Evolutionary conservation across 768 basidiomycete species (phyloP).

Genomic region (Boletus sp.): DNA sequence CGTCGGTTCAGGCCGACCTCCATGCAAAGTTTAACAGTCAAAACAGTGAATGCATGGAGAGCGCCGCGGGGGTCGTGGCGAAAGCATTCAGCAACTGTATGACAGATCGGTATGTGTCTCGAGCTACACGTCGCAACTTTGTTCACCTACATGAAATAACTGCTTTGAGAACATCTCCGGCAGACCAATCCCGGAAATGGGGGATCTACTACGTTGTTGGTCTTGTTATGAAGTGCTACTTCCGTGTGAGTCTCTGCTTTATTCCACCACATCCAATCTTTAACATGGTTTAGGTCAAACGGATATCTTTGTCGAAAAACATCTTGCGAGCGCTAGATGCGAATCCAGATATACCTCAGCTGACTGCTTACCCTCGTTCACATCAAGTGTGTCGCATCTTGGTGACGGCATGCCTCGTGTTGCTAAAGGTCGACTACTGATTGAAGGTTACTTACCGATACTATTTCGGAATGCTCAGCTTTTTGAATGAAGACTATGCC

Average conservation of each 20-base stretch:
- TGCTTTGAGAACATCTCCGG: slow-evolving; percentile 54
- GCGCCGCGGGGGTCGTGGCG: slow-evolving; percentile 79
- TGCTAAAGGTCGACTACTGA: slow-evolving; percentile 16
- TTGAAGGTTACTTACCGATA: slow-evolving; percentile 87
- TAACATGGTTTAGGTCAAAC: slow-evolving; percentile 60
- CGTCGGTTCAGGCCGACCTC: slow-evolving; percentile 50
- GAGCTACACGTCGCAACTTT: neutral
- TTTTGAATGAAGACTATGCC: slow-evolving; percentile 86
- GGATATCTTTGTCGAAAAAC: slow-evolving; percentile 89
- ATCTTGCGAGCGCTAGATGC: slow-evolving; percentile 86
- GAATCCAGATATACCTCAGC: slow-evolving; percentile 78
- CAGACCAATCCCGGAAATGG: slow-evolving; percentile 80
- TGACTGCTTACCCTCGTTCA: slow-evolving; percentile 72
- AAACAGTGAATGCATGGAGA: slow-evolving; percentile 72
- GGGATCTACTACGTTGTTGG: slow-evolving; percentile 91
- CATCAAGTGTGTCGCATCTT: slow-evolving; percentile 62
- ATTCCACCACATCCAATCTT: neutral
- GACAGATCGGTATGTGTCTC: slow-evolving; percentile 61
- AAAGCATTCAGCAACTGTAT: slow-evolving; percentile 90
- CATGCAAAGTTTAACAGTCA: slow-evolving; percentile 55
- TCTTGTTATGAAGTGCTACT: slow-evolving; percentile 90
- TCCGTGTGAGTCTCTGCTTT: slow-evolving; percentile 57
- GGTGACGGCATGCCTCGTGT: slow-evolving; percentile 2
- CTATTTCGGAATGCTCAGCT: slow-evolving; percentile 92
- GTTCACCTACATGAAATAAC: neutral